Base-by-base conservation (phyloP, 441 rosid genomes). In the Omphalea diandra region DNA sequence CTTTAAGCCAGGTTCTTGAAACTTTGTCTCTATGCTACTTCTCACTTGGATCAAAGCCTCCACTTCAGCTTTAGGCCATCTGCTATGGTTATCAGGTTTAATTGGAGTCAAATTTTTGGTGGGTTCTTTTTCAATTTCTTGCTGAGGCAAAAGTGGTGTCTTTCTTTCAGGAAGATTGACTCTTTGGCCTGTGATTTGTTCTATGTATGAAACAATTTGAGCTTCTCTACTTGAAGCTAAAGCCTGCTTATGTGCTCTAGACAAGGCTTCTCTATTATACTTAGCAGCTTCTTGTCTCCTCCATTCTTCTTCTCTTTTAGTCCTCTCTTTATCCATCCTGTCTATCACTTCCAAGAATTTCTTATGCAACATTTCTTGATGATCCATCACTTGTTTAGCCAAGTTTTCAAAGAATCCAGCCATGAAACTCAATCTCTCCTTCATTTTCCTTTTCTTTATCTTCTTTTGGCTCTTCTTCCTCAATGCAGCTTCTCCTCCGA, bases 61-160 rank as follows among this genome's bases (percentile, higher is more conserved):
- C 43, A 83, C 83, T 79, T 83, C 87, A 67, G 77, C 69, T 47
- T 67, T 79, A 43, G 81, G 87, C 87, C 87, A 81, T 57, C 83
- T 76, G 55, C 36, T 52, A 38, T 31, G 70, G 22, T 36, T 67
- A 49, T 73, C 78, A 49, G 18, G 18, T 43, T 65, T 63, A 29
- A 27, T n/a, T n/a, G n/a, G n/a, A n/a, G n/a, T 67, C 65, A 31
- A 44, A 31, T 65, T 73, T 52, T 74, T 60, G 35, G 31, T 18
- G 66, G 78, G 61, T 59, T 66, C 79, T 9, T 56, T 50, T 10
- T 68, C 35, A 33, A 41, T 43, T 64, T 75, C 80, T 17, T 74
- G 76, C 18, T 63, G 81, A 40, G 70, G 9, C 32, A 29, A 46
- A 36, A 64, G 49, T 12, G 72, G 63, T 18, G 44, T 50, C 49